Base-by-base conservation (phyloP, 257 asterid genomes). In the Anisodus tanguticus region DNA sequence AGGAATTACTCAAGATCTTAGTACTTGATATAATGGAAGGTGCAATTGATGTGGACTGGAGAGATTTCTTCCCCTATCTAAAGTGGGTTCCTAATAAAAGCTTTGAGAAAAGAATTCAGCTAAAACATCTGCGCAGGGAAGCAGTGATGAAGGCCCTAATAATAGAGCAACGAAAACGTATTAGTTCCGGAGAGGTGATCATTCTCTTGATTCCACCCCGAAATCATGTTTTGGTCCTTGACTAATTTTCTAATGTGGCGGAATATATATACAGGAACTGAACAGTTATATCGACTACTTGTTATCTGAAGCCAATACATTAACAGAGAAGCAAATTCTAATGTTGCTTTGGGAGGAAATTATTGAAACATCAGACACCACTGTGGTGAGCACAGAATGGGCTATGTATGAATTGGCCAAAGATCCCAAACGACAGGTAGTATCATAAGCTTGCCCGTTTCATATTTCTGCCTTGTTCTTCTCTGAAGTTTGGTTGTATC, bases 31-130 rank as follows among this genome's bases (percentile, higher is more conserved):
- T 88, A 15, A 95, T 95, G 98, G 95, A 91, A 85, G 99, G 98
- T 26, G 97, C 97, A 53, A 90, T 93, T 76, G 98, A 97, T 64
- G 98, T 97, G 58, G 99, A 97, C 58, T 97, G 99, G 99, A 91
- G 99, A 82, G 99, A 97, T 83, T 97, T 95, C 82, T 97, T 97
- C 88, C 98, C 98, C 0, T 93, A 90, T 77, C 83, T 97, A 16
- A 91, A 87, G 80, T 97, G 98, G 98, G 74, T 92, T 76, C 99
- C 99, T 3, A 95, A 97, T 86, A 88, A 84, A 83, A 72, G 83
- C 66, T 91, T 97, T 49, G 95, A 93, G 74, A 78, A 83, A 5
- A 94, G 86, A 84, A 72, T 96, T 39, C 86, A 85, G 72, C 88
- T 31, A 22, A 88, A 92, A 91, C 45, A 90, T 86, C 35, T 54